Evolutionary conservation across 2,329 filamentous ascomycete genomes (phyloP), one percentile per base, ranked within the genome.

Genomic region (Hypoxylon sp.): DNA sequence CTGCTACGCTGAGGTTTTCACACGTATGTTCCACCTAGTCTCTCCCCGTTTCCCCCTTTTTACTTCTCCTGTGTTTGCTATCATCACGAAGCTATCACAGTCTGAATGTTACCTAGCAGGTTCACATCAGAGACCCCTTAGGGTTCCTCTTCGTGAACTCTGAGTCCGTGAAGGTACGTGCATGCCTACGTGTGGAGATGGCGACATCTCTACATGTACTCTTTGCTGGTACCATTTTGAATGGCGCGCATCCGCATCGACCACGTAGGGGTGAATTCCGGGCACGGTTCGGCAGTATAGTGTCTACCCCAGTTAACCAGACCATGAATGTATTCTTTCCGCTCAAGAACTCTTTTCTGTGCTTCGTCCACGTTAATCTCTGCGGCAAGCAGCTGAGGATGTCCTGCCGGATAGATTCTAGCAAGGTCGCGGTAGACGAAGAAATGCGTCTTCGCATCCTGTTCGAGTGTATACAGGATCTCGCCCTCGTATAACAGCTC

Each of bases 401-500:
- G 21, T 13, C 15, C 35, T 4, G 5, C 17, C 7, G 58, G 35
- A 29, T 47, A 44, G 10, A 19, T 6, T 2, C 5, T 1, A 15
- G 10, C 15, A 31, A 74, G 32, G 35, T 74, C 69, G 3, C 46
- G 6, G 29, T 64, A 48, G 7, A 62, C 56, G 1, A 44, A 19
- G 17, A 47, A 50, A 6, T 62, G 61, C 0, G 44, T 69, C 2
- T 21, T n/a, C 0, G 47, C 39, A n/a, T 75, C 71, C 1, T 52
- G 6, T 21, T 65, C 52, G 0, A 70, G 53, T 2, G 8, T 51
- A 50, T 72, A 69, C 5, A 73, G 44, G 19, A 21, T 46, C 57
- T 72, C 74, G 50, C 67, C 66, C 32, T 44, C 64, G 0, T 1
- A 4, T 44, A 65, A 69, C 6, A 55, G 58, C 1, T 7, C 1